Percentiles rank a stretch among this genome's conserved stretches.
phyloP scores from a whole-genome alignment of 495 filamentous ascomycete species.

The Oidiodendron maius region DNA sequence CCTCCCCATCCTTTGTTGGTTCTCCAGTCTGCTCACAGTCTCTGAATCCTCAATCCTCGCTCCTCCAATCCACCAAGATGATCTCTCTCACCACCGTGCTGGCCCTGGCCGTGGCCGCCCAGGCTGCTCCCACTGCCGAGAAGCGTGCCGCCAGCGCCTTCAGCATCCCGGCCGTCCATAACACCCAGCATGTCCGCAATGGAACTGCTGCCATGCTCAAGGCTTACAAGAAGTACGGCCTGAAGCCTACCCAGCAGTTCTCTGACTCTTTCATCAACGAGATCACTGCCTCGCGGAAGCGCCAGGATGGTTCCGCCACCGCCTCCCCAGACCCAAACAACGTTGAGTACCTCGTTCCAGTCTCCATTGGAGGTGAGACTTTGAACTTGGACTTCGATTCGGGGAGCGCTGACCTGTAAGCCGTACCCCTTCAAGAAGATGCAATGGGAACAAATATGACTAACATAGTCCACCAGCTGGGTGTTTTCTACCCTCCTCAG shows the following conservation, averaged over 20 bases:
- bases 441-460: constrained; percentile 10
- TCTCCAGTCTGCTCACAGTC: background rate
- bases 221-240: constrained; percentile 20
- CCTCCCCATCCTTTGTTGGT: background rate
- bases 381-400: constrained; percentile 78
- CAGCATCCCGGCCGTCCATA: constrained; percentile 18
- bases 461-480: constrained; percentile 41
- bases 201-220: constrained; percentile 22
- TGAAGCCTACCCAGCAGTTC: constrained; percentile 14
- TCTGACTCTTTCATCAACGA: constrained; percentile 3
- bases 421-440: constrained; percentile 20
- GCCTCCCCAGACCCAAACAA: constrained; percentile 52
- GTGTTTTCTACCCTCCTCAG: constrained; percentile 62
- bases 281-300: constrained; percentile 6
- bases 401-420: constrained; percentile 78
- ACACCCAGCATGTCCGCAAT: constrained; percentile 21
- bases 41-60: background rate
- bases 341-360: constrained; percentile 64
- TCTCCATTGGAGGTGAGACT: constrained; percentile 67
- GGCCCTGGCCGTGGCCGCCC: constrained; percentile 10
- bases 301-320: constrained; percentile 46
- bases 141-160: constrained; percentile 9
- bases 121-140: constrained; percentile 10
- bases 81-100: constrained; percentile 14
- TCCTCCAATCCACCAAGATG: constrained; percentile 8